Percentiles rank a stretch among this genome's conserved stretches.
Evolutionary conservation across 331 rosid genomes (phyloP).

Genomic region (Telfairia occidentalis): DNA sequence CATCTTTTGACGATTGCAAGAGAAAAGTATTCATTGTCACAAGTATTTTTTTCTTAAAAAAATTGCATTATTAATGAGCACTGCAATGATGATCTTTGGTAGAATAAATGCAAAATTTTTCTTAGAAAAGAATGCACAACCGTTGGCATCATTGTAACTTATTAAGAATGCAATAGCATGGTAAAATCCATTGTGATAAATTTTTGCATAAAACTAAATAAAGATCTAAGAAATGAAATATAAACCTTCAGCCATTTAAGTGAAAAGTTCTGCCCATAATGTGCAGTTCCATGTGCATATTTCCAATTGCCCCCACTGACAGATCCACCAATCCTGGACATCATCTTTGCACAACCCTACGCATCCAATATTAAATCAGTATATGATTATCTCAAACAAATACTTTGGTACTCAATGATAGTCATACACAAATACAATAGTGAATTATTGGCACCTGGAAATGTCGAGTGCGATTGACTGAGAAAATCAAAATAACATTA

Average conservation of each 20-base stretch:
- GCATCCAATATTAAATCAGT: background rate
- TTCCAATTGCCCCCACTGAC: constrained; percentile 98
- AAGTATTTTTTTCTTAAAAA: too few relatives aligned
- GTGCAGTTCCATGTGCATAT: constrained; percentile 98
- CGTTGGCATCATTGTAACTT: background rate
- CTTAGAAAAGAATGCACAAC: background rate
- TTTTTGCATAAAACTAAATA: background rate
- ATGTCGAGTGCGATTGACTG: constrained; percentile 97
- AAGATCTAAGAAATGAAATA: constrained; percentile 5
- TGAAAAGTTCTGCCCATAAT: constrained; percentile 88
- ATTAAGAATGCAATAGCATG: background rate
- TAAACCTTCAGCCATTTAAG: constrained; percentile 92
- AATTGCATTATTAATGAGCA: background rate
- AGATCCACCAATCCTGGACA: constrained; percentile 94
- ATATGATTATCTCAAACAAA: background rate
- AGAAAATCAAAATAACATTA: constrained; percentile 89
- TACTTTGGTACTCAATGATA: background rate
- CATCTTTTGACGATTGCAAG: background rate
- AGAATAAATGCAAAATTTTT: background rate
- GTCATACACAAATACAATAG: background rate
- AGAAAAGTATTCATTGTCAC: background rate
- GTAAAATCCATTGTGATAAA: background rate
- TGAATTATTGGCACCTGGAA: constrained; percentile 52
- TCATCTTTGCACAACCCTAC: constrained; percentile 99
- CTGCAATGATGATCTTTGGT: background rate